Evolutionary conservation across 345 rosid species (phyloP).

Genomic region (Carallia brachiata): DNA sequence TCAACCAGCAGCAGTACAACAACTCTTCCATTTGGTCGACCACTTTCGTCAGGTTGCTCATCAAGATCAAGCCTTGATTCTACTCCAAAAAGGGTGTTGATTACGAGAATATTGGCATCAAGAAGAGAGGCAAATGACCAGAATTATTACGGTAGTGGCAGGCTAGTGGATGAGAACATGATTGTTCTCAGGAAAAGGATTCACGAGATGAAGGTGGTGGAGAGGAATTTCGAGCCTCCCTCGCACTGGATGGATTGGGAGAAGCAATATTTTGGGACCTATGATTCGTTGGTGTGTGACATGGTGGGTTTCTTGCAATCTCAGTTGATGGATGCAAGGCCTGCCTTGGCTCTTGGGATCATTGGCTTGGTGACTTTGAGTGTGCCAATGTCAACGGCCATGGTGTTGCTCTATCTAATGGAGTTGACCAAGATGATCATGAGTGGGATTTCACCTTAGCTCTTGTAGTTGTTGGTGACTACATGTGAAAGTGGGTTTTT

Average conservation of each 20-base stretch:
- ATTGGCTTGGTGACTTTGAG: conserved; percentile 43
- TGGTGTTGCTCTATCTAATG: conserved; percentile 26
- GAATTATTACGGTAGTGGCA: conserved; percentile 28
- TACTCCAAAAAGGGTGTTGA: background rate
- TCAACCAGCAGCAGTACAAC: background rate
- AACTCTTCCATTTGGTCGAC: background rate
- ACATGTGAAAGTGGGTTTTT: too few relatives aligned
- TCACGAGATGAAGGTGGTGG: conserved; percentile 59
- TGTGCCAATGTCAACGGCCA: conserved; percentile 43
- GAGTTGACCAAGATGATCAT: conserved; percentile 16
- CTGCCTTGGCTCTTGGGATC: conserved; percentile 46
- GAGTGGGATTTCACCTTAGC: background rate
- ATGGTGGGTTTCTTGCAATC: conserved; percentile 47
- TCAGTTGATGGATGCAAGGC: conserved; percentile 57
- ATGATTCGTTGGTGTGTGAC: conserved; percentile 51
- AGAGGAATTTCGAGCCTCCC: conserved; percentile 67
- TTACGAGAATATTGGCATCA: background rate
- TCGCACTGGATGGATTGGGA: conserved; percentile 73
- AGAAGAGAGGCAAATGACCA: conserved; percentile 7
- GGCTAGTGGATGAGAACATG: conserved; percentile 60
- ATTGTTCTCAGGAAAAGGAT: conserved; percentile 54
- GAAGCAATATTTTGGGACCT: conserved; percentile 47
- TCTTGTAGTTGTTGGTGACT: background rate
- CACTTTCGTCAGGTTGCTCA: background rate
- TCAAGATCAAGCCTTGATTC: background rate